Evolutionary conservation across 768 basidiomycete genomes (phyloP).

Genomic region (Trametes cingulata): DNA sequence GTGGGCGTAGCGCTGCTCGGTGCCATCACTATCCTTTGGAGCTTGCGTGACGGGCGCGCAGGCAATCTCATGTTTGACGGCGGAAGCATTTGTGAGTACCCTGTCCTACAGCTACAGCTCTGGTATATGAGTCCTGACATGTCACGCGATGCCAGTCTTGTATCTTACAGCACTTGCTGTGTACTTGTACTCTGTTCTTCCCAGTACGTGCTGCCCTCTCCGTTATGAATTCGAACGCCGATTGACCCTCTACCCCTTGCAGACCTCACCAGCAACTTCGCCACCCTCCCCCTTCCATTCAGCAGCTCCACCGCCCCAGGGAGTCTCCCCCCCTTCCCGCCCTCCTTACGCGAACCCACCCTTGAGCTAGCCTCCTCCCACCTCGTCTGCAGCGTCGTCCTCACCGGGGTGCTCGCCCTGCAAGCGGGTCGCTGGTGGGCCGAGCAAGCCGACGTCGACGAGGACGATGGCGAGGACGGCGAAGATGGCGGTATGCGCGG

Average conservation of each 20-base stretch:
- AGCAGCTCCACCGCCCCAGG: neutral
- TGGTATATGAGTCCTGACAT: neutral
- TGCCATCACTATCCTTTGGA: constrained; percentile 71
- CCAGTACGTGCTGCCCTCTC: constrained; percentile 52
- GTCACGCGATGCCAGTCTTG: constrained; percentile 52
- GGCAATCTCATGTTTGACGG: constrained; percentile 92
- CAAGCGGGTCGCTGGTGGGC: constrained; percentile 88
- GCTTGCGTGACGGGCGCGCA: constrained; percentile 72
- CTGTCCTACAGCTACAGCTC: neutral
- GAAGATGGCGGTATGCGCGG: neutral
- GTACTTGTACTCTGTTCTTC: constrained; percentile 77
- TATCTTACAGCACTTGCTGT: constrained; percentile 70
- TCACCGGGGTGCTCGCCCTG: constrained; percentile 82
- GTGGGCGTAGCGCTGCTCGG: constrained; percentile 59
- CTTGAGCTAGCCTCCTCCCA: constrained; percentile 82
- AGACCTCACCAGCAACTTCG: constrained; percentile 66
- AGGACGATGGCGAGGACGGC: constrained; percentile 41
- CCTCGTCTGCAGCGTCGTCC: constrained; percentile 83
- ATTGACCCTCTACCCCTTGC: constrained; percentile 9
- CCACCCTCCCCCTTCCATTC: constrained; percentile 48
- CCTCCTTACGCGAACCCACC: constrained; percentile 58
- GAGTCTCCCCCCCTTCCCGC: constrained; percentile 57
- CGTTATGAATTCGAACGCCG: neutral
- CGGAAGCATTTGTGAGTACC: constrained; percentile 75
- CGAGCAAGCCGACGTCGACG: constrained; percentile 67